Conservation (phyloP, 169 alveolate species). For the Eimeria falciformis region DNA sequence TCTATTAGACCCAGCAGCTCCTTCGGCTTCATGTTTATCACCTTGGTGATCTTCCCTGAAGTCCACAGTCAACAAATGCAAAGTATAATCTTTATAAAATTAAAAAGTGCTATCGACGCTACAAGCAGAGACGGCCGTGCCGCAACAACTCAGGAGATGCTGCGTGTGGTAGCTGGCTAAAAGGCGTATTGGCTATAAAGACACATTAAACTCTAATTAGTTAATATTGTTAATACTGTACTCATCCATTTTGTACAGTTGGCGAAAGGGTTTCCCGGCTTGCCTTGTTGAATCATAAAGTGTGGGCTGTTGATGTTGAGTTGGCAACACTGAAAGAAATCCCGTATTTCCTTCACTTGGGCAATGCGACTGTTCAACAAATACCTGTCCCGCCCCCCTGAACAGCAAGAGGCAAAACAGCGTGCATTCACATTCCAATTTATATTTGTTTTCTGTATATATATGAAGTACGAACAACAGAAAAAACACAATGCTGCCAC, state of each 20-base stretch:
- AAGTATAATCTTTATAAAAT: neutral
- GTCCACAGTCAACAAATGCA: neutral
- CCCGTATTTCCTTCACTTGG: conserved; percentile 94
- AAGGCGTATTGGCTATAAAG: too few species aligned
- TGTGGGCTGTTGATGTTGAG: conserved; percentile 99
- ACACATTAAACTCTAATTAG: too few species aligned
- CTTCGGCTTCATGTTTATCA: conserved; percentile 98
- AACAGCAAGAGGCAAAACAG: conserved; percentile 80
- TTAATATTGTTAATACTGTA: too few species aligned
- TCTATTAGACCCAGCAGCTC: conserved; percentile 96
- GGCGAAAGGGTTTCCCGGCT: neutral
- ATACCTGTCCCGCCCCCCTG: conserved; percentile 97
- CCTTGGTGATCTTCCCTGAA: conserved; percentile 96
- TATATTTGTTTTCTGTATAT: neutral
- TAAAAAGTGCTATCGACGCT: too few species aligned
- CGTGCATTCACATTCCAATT: neutral
- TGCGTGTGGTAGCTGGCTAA: too few species aligned
- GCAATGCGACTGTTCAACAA: conserved; percentile 96
- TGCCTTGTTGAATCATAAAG: conserved; percentile 97
- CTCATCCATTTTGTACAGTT: too few species aligned
- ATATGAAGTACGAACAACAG: too few species aligned
- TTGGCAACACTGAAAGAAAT: conserved; percentile 95
- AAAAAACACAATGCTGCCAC: too few species aligned
- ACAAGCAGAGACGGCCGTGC: too few species aligned
- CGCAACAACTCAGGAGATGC: too few species aligned